These are phyloP conservation scores for Closterium sp. DNA, from an alignment of 139 green algal species.

Conservation along the genomic window DNA sequence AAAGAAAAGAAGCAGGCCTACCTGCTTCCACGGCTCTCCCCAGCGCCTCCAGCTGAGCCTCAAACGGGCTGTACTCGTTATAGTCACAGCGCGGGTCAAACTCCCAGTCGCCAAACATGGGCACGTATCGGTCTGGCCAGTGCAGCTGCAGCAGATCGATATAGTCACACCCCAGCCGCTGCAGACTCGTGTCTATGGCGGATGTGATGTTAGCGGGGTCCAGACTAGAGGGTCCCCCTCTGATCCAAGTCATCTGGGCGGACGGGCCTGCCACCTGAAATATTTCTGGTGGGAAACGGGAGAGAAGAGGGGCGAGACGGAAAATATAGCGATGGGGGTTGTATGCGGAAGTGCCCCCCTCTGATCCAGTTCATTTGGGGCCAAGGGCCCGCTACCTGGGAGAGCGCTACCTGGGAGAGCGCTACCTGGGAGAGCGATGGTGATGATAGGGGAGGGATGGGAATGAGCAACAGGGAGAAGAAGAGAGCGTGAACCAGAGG, in stretches of 20 bases:
- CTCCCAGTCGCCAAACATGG: slow-evolving; percentile 90
- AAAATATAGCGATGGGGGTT: too few relatives aligned
- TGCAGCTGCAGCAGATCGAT: slow-evolving; percentile 91
- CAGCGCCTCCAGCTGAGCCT: slow-evolving; percentile 82
- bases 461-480: too few relatives aligned
- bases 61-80: slow-evolving; percentile 62
- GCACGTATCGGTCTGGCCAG: slow-evolving; percentile 84
- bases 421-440: too few relatives aligned
- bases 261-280: slow-evolving; percentile 27
- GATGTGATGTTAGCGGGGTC: slow-evolving; percentile 31
- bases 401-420: too few relatives aligned
- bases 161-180: slow-evolving; percentile 79
- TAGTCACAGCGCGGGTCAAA: slow-evolving; percentile 55
- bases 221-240: slow-evolving; percentile 19
- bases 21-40: slow-evolving; percentile 40
- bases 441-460: too few relatives aligned
- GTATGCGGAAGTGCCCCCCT: slow-evolving; percentile 9
- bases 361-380: slow-evolving; percentile 53
- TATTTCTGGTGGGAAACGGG: neutral
- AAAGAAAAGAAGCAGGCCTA: slow-evolving; percentile 1
- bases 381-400: slow-evolving; percentile 27
- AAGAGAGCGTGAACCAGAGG: too few relatives aligned
- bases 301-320: too few relatives aligned
- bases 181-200: slow-evolving; percentile 55
- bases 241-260: slow-evolving; percentile 52